Base-by-base conservation (phyloP, 176 grass and related monocot genomes). In the Triticum monococcum region DNA sequence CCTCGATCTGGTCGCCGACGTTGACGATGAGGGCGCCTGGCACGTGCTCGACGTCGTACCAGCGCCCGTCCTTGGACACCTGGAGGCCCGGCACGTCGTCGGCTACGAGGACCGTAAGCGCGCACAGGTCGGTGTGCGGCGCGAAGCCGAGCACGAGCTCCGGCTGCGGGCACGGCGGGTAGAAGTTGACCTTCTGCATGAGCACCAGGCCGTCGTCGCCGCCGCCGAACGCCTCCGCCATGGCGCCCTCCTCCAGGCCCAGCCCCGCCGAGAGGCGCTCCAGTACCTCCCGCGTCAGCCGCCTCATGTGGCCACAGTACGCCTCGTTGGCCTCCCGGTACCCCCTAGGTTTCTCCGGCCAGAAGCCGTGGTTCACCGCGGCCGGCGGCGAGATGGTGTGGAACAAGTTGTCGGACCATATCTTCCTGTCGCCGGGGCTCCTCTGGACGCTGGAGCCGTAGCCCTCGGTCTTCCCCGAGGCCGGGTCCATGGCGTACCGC, bases 1-100 rank as follows among this genome's bases (percentile, higher is more conserved):
- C 93, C 93, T 95, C 89, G 38, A 98, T 85, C 64, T 98, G 95
- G 41, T 98, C 93, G 17, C 93, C 95, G 14, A 95, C 86, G 77
- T 95, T 87, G 31, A 98, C 22, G 72, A 95, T 81, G 43, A 98
- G 89, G 9, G 95, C 91, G 40, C 87, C 76, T 1, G 91, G 95
- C 16, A 95, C 65, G 64, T 95, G 89, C 60, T 84, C 77, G 33
- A 65, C 77, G 45, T 95, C 87, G 75, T 87, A 31, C 96, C 96
- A 98, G 5, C 36, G 88, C 0, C 85, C 89, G 59, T 95, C 93
- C 20, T 59, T 88, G 77, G 86, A 90, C n/a, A 95, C 78, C 79
- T 95, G 96, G 25, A 95, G 84, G 0, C 96, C 96, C 57, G 79
- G 93, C 30, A 98, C 83, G 1, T 91, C 89, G 79, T 95, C 92